phyloP scores from a whole-genome alignment of 495 filamentous ascomycete genomes.

The Penicillium paxilli region DNA sequence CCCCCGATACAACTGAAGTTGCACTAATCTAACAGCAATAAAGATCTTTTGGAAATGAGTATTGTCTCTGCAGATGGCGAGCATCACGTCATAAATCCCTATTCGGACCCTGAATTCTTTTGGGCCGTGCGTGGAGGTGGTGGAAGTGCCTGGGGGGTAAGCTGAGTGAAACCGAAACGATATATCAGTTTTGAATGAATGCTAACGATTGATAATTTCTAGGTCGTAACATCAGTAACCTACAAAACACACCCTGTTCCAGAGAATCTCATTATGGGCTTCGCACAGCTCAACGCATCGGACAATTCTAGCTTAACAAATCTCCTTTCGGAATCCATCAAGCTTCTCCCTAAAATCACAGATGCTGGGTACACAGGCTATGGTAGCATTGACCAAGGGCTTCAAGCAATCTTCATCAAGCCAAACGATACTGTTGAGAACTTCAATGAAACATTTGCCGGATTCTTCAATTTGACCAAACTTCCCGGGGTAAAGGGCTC shows the following conservation, averaged over 20 bases:
- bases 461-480: neutral
- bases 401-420: neutral
- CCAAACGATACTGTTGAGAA: neutral
- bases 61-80: slow-evolving; percentile 1
- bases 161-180: neutral
- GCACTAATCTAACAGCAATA: neutral
- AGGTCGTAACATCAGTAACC: slow-evolving; percentile 5
- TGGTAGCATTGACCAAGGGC: neutral
- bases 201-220: neutral
- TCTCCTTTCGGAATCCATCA: neutral
- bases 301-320: neutral
- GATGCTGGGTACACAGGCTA: neutral
- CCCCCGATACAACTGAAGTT: neutral
- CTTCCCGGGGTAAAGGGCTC: neutral
- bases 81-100: neutral
- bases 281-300: slow-evolving; percentile 3
- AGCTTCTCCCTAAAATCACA: neutral
- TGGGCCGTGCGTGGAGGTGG: slow-evolving; percentile 7
- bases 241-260: slow-evolving; percentile 5
- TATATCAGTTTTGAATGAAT: neutral
- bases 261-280: neutral
- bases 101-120: slow-evolving; percentile 4
- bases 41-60: slow-evolving; percentile 6
- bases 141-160: slow-evolving; percentile 2
- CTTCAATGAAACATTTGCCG: neutral